Base-by-base conservation (phyloP, 225 moss, liverwort and hornwort species). In the Climacium dendroides region DNA sequence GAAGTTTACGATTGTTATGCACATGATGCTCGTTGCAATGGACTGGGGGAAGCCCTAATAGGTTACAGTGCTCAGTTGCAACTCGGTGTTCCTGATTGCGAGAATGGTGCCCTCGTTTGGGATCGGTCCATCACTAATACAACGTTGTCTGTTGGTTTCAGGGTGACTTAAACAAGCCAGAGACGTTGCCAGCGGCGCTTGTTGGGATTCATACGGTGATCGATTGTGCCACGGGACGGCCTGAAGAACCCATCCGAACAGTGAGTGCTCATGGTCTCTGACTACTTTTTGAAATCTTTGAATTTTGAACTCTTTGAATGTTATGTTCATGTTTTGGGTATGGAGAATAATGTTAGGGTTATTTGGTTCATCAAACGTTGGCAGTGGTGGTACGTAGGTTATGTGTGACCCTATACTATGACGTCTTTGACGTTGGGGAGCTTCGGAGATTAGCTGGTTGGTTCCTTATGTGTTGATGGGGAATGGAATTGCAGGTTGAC, bases 141-240 rank as follows among this genome's bases (percentile, higher is more conserved):
- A 67, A 70, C 18, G 35, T 50, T n/a, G 17, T 54, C 52, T 72
- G 70, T 81, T 75, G 87, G 18, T 87, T 39, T 60, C 88, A 96
- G 96, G 97, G 96, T 35, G 97, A 97, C 72, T 90, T 97, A 87
- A 97, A 88, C 88, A 97, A 93, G 79, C 95, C 97, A 25, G 96
- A 97, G 93, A 96, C 96, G 41, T 84, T 96, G 43, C 97, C 97
- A 52, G 95, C 96, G 71, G 94, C 96, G 10, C 95, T 97, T 24
- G 96, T 97, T 52, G 97, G 97, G 53, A 94, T 97, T 61, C 97
- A 97, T 86, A 97, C 97, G 24, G 87, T 97, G 69, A 95, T 97
- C 79, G 97, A 97, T 81, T 97, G 97, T 87, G 96, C 96, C 47
- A 96, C 97, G 5, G 97, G 97, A 78, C 91, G 96, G 72, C 97